Evolutionary conservation across 2,329 filamentous ascomycete species (phyloP), one percentile per base, ranked within the genome.

Genomic region (Aspergillus pseudoviridinutans): DNA sequence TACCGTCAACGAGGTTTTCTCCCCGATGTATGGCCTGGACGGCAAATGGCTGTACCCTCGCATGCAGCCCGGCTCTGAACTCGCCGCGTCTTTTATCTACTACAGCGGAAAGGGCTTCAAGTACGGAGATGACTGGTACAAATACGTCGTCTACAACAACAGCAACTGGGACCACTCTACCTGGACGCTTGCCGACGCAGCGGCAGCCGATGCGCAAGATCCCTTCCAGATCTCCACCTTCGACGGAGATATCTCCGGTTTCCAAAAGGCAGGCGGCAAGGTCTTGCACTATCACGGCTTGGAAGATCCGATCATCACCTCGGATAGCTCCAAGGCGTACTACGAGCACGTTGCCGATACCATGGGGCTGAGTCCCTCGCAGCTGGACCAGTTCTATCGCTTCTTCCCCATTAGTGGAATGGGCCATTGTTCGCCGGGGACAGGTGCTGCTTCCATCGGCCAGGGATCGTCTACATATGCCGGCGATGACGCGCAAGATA

Each of bases 331-430:
- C 1, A 76, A 80, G 9, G 81, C 81, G 66, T 86, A 77, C 64
- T 81, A 82, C 68, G 71, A 76, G 20, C 74, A 78, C 17, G 76
- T 83, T 1, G 64, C 66, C 3, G 58, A 71, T 24, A 67, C 69
- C 1, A 75, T 82, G 68, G 68, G 74, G 0, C 51, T 71, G 6
- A 54, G 63, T 0, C 66, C 72, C 0, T 47, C 60, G 4, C 56
- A 69, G 0, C 58, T 78, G 6, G 76, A 78, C 58, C 70, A 72
- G 0, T 78, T 76, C 60, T 75, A 78, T 49, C 76, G 77, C 49
- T 79, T 80, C 62, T 84, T 84, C 64, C 72, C 71, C 22, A 75
- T 85, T 17, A 81, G 81, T 0, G 82, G 82, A 0, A 81, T 84
- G 79, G 71, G 69, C 9, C 82, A 84, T 66, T 84, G 82, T 61